Base-by-base conservation (phyloP, 2,329 filamentous ascomycete species). In the Aureobasidium melanogenum region DNA sequence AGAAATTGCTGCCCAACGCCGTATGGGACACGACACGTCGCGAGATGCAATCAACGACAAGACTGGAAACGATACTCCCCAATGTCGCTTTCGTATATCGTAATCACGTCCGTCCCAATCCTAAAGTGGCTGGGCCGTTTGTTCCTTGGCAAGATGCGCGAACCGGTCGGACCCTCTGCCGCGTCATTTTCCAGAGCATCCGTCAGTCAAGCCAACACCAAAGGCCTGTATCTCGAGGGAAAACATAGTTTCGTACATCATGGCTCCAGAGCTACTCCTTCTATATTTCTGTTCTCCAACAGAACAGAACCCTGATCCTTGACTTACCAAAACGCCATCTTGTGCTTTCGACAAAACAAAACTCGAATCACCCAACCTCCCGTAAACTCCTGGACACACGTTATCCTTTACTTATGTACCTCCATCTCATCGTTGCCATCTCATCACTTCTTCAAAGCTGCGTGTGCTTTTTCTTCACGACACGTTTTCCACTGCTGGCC, bases 101-200 rank as follows among this genome's bases (percentile, higher is more conserved):
- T 58, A 58, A 58, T 58, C 55, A 47, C 38, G 30, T 19, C 39
- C 39, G 8, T 24, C 22, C 39, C 19, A 39, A 30, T 39, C 32
- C 55, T 17, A 55, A 48, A 19, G 55, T 58, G 55, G 55, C 55
- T 58, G 55, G 54, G n/a, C 55, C 55, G 30, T 47, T 58, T 58
- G 43, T n/a, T 38, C 26, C 55, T 47, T 58, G 43, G 43, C 55
- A 22, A 15, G 28, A 56, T 46, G 39, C 24, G 30, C 30, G 30
- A 57, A 57, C 39, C 41, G 38, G 22, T 39, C 7, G 24, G 19
- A 56, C 52, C 52, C 52, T 57, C 24, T 46, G 36, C 54, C 30
- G 41, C 54, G 39, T 57, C 54, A 47, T 46, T 46, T 30, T 24
- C 10, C 9, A 19, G 5, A 22, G 9, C 38, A 8, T n/a, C 17